These are phyloP conservation scores for Fusarium beomiforme DNA, from an alignment of 2,329 filamentous ascomycete species.

Conservation along the genomic window DNA sequence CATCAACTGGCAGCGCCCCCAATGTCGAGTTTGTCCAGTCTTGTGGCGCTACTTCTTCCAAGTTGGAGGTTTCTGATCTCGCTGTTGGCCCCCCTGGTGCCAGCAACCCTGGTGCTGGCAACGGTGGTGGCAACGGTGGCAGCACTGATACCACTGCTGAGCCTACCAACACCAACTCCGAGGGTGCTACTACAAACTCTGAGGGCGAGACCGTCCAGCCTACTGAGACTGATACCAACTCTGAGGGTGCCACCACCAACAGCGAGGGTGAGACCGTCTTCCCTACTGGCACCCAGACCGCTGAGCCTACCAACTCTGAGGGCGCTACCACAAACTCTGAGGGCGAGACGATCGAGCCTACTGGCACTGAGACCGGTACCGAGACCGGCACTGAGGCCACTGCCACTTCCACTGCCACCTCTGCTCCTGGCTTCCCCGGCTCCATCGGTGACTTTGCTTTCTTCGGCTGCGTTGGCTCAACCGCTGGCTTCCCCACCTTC, in stretches of 20 bases:
- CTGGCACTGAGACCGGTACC: conserved; percentile 37
- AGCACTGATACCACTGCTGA: conserved; percentile 47
- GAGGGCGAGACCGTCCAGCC: neutral
- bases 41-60: neutral
- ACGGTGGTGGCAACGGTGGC: neutral
- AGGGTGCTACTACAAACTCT: neutral
- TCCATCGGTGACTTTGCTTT: conserved; percentile 34
- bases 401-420: conserved; percentile 40
- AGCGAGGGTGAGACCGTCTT: neutral
- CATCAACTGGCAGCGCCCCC: neutral
- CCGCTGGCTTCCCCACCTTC: conserved; percentile 39
- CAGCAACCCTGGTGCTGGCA: neutral
- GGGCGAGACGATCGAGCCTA: neutral
- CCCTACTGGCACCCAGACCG: neutral
- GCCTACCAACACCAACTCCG: neutral
- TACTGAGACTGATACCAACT: neutral
- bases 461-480: conserved; percentile 42
- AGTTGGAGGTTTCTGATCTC: neutral
- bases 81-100: neutral
- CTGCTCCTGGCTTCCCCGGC: conserved; percentile 29
- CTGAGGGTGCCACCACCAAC: neutral
- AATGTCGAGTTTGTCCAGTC: conserved; percentile 5
- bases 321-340: conserved; percentile 4
- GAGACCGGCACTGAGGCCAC: conserved; percentile 37
- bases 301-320: conserved; percentile 1